Percentiles rank a stretch among this genome's conserved stretches.
These are phyloP conservation scores for Barnettozyma siamensis DNA, from an alignment of 805 yeast species.

Conservation along the genomic window DNA sequence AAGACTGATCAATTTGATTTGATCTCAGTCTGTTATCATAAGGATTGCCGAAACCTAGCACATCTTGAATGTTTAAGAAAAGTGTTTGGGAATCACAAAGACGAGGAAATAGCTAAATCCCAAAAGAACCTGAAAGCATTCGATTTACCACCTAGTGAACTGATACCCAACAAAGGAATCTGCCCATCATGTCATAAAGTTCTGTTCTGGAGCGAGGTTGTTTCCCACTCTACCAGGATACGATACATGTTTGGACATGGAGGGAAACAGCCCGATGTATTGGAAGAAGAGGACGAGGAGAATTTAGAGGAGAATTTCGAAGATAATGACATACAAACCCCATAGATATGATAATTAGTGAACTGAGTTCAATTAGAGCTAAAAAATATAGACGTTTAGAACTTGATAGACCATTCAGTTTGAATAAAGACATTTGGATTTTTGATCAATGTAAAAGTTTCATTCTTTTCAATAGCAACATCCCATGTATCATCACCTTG, in stretches of 20 bases:
- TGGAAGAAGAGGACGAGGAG: slow-evolving; percentile 9
- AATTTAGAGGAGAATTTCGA: slow-evolving; percentile 6
- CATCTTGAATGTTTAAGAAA: slow-evolving; percentile 41
- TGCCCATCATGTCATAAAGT: slow-evolving; percentile 27
- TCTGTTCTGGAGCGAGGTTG: slow-evolving; percentile 27
- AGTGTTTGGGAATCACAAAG: slow-evolving; percentile 8
- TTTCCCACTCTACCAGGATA: slow-evolving; percentile 22
- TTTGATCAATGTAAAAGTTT: slow-evolving; percentile 31
- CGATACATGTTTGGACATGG: slow-evolving; percentile 9
- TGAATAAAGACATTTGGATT: slow-evolving; percentile 46
- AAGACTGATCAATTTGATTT: slow-evolving; percentile 28
- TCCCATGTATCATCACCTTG: slow-evolving; percentile 37
- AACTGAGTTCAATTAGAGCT: too few relatives aligned
- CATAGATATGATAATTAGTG: not conserved
- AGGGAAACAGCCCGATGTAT: slow-evolving; percentile 7
- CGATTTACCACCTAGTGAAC: slow-evolving; percentile 9
- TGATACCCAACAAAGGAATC: slow-evolving; percentile 26
- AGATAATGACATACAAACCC: slow-evolving; percentile 7
- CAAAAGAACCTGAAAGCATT: slow-evolving; percentile 1
- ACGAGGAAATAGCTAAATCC: not conserved
- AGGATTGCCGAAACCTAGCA: slow-evolving; percentile 27
- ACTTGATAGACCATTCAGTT: slow-evolving; percentile 41
- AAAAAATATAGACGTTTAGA: slow-evolving; percentile 14
- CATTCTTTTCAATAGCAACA: slow-evolving; percentile 24
- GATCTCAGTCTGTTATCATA: slow-evolving; percentile 30